These are phyloP conservation scores for Chlorociboria aeruginascens DNA, from an alignment of 495 filamentous ascomycete genomes.

Conservation along the genomic window DNA sequence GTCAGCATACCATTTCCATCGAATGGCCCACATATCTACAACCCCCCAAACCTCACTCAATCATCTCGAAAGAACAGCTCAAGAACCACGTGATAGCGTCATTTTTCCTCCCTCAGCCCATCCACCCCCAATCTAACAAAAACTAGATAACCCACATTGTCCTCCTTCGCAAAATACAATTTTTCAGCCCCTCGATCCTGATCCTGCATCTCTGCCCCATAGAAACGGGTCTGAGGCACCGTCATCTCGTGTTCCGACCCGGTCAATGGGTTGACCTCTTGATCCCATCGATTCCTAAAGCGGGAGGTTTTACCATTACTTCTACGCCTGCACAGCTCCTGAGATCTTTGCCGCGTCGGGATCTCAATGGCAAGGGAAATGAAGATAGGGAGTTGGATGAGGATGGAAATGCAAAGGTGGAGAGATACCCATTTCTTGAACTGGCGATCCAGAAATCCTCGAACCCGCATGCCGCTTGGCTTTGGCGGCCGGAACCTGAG, in stretches of 20 bases:
- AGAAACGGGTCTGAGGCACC: slow-evolving; percentile 7
- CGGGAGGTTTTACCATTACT: slow-evolving; percentile 83
- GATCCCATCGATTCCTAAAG: slow-evolving; percentile 49
- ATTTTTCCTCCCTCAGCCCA: neutral
- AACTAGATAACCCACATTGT: slow-evolving; percentile 35
- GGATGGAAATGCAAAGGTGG: no score
- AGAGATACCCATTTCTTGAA: no score
- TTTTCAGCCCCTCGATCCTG: slow-evolving; percentile 35
- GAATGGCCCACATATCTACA: neutral
- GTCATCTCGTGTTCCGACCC: slow-evolving; percentile 48
- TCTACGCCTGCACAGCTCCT: slow-evolving; percentile 45
- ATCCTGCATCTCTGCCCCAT: slow-evolving; percentile 34
- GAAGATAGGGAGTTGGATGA: no score
- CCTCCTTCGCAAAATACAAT: slow-evolving; percentile 33
- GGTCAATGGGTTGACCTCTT: slow-evolving; percentile 91
- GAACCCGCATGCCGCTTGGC: slow-evolving; percentile 64
- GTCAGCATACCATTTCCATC: no score
- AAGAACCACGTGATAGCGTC: slow-evolving; percentile 52
- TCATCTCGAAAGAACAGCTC: slow-evolving; percentile 55
- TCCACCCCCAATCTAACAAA: neutral
- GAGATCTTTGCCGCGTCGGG: slow-evolving; percentile 22
- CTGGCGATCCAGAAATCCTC: slow-evolving; percentile 57
- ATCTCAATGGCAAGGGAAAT: slow-evolving; percentile 35
- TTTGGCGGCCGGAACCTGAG: slow-evolving; percentile 44
- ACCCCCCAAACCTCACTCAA: slow-evolving; percentile 12